These are phyloP conservation scores for Xylariaceae sp. DNA, from an alignment of 2,329 filamentous ascomycete species.

Conservation along the genomic window DNA sequence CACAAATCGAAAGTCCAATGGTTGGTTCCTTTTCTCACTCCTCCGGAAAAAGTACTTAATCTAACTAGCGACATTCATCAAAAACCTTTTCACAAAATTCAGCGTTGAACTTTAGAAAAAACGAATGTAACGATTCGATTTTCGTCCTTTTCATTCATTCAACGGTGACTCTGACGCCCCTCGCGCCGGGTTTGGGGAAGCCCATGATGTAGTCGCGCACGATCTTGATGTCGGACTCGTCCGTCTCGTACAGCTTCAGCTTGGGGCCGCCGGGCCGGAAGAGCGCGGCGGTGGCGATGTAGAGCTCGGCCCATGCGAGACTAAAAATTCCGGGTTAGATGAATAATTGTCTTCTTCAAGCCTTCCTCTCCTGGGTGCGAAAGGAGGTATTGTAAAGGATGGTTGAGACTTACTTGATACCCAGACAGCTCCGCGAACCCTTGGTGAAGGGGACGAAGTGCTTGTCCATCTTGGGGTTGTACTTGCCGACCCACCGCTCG, in stretches of 20 bases:
- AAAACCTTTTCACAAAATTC: too few species aligned
- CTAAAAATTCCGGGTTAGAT: too few species aligned
- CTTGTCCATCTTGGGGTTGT: conserved; percentile 10
- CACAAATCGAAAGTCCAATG: too few species aligned
- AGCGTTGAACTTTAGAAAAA: too few species aligned
- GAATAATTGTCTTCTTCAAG: too few species aligned
- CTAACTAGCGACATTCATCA: too few species aligned
- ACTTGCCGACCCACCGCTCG: conserved; percentile 11
- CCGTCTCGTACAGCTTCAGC: conserved; percentile 7
- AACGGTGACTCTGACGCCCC: background rate
- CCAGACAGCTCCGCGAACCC: conserved; percentile 11
- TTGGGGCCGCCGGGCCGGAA: conserved; percentile 3
- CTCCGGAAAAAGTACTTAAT: too few species aligned
- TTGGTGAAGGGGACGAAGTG: conserved; percentile 13
- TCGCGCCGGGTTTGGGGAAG: background rate
- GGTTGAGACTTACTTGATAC: conserved; percentile 11
- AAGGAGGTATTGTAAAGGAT: conserved; percentile 4
- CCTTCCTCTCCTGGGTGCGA: conserved; percentile 6
- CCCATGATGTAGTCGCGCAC: conserved; percentile 7
- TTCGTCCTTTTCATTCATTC: too few species aligned
- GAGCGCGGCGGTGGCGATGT: conserved; percentile 1
- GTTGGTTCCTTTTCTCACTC: too few species aligned
- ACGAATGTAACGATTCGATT: too few species aligned
- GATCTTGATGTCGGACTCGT: conserved; percentile 6
- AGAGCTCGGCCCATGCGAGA: conserved; percentile 4